Evolutionary conservation across 129 eudicot genomes (phyloP).

Genomic region (Lactuca sativa): DNA sequence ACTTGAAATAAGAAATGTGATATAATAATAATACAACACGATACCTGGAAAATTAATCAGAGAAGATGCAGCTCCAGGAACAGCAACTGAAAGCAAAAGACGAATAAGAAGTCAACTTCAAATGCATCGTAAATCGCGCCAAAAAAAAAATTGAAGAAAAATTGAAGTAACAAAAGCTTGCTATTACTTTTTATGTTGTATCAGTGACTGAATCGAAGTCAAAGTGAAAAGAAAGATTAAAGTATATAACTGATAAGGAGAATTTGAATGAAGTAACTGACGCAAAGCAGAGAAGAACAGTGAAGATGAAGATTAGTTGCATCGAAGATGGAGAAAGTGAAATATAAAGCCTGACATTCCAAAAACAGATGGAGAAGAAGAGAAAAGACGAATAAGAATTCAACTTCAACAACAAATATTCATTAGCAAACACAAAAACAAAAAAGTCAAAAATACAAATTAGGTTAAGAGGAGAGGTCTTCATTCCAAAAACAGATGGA

Average conservation of each 20-base stretch:
- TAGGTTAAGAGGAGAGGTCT: too few species aligned
- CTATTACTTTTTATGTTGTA: background rate
- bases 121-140: conserved; percentile 16
- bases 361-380: too few species aligned
- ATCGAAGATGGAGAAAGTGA: conserved; percentile 32
- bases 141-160: background rate
- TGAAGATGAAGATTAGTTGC: conserved; percentile 28
- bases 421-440: too few species aligned
- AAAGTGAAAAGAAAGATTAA: conserved; percentile 5
- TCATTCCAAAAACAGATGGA: too few species aligned
- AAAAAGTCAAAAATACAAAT: too few species aligned
- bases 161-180: background rate
- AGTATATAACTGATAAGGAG: conserved; percentile 14
- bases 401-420: too few species aligned
- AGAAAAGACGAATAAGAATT: too few species aligned
- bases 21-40: background rate
- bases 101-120: background rate
- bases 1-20: conserved; percentile 11
- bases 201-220: conserved; percentile 28
- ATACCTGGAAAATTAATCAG: conserved; percentile 1
- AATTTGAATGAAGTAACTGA: conserved; percentile 14
- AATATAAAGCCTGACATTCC: conserved; percentile 33
- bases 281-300: conserved; percentile 14
- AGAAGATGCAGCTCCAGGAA: conserved; percentile 2
- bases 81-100: conserved; percentile 9